Evolutionary conservation across 2,329 filamentous ascomycete species (phyloP).

Genomic region (Pleomassaria siparia): DNA sequence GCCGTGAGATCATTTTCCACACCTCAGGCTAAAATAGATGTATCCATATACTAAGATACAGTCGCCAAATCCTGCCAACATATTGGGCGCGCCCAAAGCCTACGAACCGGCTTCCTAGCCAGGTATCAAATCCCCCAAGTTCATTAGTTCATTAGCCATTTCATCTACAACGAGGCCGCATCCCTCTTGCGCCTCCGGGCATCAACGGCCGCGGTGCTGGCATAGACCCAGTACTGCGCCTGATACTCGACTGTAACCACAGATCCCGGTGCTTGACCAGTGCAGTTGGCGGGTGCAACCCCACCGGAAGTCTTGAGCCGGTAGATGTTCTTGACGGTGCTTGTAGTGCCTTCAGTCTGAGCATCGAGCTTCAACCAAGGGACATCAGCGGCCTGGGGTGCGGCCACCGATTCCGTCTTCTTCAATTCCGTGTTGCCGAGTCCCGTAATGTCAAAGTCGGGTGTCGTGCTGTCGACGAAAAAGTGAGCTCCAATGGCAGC

Average conservation of each 20-base stretch:
- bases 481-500: constrained; percentile 69
- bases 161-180: neutral
- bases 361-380: constrained; percentile 74
- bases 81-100: too few relatives aligned
- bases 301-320: constrained; percentile 82
- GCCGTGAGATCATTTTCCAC: too few relatives aligned
- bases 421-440: constrained; percentile 64
- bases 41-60: too few relatives aligned
- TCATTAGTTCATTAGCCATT: neutral
- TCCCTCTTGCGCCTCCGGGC: constrained; percentile 7
- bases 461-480: constrained; percentile 71
- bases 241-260: constrained; percentile 78
- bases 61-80: too few relatives aligned
- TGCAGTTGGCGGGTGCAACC: constrained; percentile 70
- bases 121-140: too few relatives aligned
- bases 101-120: too few relatives aligned
- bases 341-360: constrained; percentile 30
- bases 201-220: constrained; percentile 1
- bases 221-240: constrained; percentile 72
- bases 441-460: constrained; percentile 78
- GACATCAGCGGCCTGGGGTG: constrained; percentile 67
- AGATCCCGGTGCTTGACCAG: constrained; percentile 43
- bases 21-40: too few relatives aligned
- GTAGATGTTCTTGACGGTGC: constrained; percentile 70
- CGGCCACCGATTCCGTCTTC: constrained; percentile 64